Conservation (phyloP, 1,284 basidiomycete genomes). For the Vanrija humicola region DNA sequence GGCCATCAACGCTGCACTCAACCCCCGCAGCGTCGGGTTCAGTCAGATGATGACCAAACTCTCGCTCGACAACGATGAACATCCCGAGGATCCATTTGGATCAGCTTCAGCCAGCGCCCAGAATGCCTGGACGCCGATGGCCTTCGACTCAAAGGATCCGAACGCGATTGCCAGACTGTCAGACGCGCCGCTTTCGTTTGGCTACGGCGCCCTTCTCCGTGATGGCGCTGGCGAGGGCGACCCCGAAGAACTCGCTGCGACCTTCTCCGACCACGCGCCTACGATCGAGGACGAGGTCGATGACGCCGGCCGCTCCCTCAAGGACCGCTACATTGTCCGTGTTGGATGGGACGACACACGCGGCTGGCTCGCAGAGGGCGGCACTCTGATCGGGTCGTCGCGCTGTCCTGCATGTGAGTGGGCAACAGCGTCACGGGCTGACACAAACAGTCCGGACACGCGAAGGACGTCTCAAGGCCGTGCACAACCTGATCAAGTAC, state of each 20-base stretch:
- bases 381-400: slow-evolving; percentile 93
- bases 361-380: slow-evolving; percentile 92
- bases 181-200: slow-evolving; percentile 64
- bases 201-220: slow-evolving; percentile 81
- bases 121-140: too few relatives aligned
- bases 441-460: slow-evolving; percentile 60
- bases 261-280: slow-evolving; percentile 41
- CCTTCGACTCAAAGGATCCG: slow-evolving; percentile 19
- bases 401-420: slow-evolving; percentile 68
- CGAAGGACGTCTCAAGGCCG: slow-evolving; percentile 82
- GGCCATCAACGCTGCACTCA: slow-evolving; percentile 12
- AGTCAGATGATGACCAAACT: not conserved
- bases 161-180: slow-evolving; percentile 31
- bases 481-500: slow-evolving; percentile 85
- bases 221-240: slow-evolving; percentile 81
- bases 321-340: slow-evolving; percentile 87
- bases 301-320: slow-evolving; percentile 59
- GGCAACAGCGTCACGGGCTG: not conserved
- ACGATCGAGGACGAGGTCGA: slow-evolving; percentile 49
- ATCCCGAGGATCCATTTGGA: too few relatives aligned
- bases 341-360: slow-evolving; percentile 98
- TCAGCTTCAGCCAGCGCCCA: too few relatives aligned
- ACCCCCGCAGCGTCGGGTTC: too few relatives aligned
- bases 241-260: slow-evolving; percentile 29
- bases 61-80: not conserved